Base-by-base conservation (phyloP, 768 basidiomycete genomes). In the Suillus subalutaceus region DNA sequence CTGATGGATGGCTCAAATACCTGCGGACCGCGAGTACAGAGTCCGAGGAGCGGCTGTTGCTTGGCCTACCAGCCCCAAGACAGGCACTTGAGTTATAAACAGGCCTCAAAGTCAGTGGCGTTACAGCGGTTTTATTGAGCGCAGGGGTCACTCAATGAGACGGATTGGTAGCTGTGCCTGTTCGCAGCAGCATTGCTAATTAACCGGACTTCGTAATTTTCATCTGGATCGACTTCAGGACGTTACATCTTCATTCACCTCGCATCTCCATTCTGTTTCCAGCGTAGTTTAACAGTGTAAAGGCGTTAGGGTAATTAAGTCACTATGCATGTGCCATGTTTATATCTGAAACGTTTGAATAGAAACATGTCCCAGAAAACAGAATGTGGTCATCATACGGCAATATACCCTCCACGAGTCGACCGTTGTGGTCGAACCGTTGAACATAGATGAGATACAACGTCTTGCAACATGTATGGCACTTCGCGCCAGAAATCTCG, bases 401-500 rank as follows among this genome's bases (percentile, higher is more conserved):
- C 84, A 65, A 92, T 88, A 76, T 94, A 94, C 48, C 90, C 90
- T 50, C 90, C 88, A 64, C 89, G 85, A 72, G 81, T 85, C 18
- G 88, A 80, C 44, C 86, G 86, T 70, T 88, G 85, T 69, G 89
- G 88, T 60, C 90, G 88, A 48, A 91, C 85, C 53, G 84, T 84
- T 18, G 90, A 88, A 76, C 91, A 93, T 46, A 94, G 77, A 77
- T 94, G 92, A 26, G 88, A 86, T 62, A 90, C 74, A 30, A 95
- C 90, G 71, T 94, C 93, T 52, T 84, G 83, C 55, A 93, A 75
- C 87, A 95, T 91, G 70, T 92, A 93, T 5, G 93, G 93, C 3
- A 94, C 91, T 77, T 95, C 93, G 75, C 88, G 81, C 93, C 93
- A 94, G 77, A 95, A 95, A 73, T 94, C 92, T 59, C 93, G 91